These are phyloP conservation scores for Cladobotryum protrusum DNA, from an alignment of 2,329 filamentous ascomycete species.

Conservation along the genomic window DNA sequence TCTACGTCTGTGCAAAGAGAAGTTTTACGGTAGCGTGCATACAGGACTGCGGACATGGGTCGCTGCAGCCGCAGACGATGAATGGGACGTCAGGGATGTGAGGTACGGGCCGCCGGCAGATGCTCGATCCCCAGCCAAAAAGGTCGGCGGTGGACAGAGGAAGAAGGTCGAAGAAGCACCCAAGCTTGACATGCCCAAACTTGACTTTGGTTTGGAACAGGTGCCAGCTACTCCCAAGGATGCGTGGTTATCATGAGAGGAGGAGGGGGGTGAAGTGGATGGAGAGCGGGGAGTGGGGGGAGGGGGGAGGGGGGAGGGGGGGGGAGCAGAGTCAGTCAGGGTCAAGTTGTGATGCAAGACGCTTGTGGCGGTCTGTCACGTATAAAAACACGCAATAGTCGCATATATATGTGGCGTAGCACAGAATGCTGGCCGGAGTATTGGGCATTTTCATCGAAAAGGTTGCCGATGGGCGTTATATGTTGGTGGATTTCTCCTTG, in stretches of 20 bases:
- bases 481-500: constrained; percentile 9
- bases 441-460: not conserved
- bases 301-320: no score
- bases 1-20: constrained; percentile 89
- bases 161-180: constrained; percentile 52
- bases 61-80: constrained; percentile 77
- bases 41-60: constrained; percentile 87
- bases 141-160: constrained; percentile 28
- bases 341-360: not conserved
- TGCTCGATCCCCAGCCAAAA: constrained; percentile 26
- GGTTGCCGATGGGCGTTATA: constrained; percentile 4
- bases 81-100: constrained; percentile 78
- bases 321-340: constrained; percentile 1
- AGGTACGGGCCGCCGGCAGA: constrained; percentile 57
- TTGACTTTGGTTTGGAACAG: constrained; percentile 43
- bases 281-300: not conserved
- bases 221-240: constrained; percentile 24
- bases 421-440: not conserved
- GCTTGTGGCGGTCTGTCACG: not conserved
- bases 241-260: constrained; percentile 23
- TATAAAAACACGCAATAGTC: not conserved
- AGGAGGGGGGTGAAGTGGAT: not conserved
- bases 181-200: constrained; percentile 54
- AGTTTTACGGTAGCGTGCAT: constrained; percentile 91
- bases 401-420: not conserved